Evolutionary conservation across 345 rosid genomes (phyloP).

Genomic region (Citrus mangshanensis): DNA sequence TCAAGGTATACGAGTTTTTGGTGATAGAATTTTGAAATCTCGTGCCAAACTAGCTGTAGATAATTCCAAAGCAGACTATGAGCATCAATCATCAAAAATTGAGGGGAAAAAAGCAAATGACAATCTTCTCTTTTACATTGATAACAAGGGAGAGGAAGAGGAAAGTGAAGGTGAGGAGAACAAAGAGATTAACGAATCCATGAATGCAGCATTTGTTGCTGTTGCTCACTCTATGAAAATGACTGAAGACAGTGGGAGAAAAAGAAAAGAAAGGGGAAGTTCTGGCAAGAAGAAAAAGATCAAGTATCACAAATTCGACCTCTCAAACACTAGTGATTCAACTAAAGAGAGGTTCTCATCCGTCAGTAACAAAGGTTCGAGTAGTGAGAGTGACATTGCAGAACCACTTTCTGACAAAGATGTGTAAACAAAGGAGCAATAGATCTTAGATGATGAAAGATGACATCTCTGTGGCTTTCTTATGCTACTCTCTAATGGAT

Average conservation of each 20-base stretch:
- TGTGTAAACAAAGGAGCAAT: not conserved
- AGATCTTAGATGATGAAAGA: not conserved
- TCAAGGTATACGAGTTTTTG: constrained; percentile 39
- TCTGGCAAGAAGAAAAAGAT: constrained; percentile 24
- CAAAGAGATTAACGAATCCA: constrained; percentile 22
- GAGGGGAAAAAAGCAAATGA: constrained; percentile 21
- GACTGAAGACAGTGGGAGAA: constrained; percentile 16
- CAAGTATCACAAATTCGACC: constrained; percentile 31
- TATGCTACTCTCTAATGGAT: not conserved
- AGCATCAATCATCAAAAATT: constrained; percentile 12
- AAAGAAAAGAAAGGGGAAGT: constrained; percentile 27
- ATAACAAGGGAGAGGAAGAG: constrained; percentile 31
- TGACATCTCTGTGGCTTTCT: not conserved
- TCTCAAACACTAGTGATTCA: constrained; percentile 16
- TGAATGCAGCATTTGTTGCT: constrained; percentile 37
- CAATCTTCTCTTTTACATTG: constrained; percentile 37
- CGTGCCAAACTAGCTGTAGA: constrained; percentile 35
- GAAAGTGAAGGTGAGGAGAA: constrained; percentile 21
- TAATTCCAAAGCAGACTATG: constrained; percentile 25
- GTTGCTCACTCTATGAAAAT: constrained; percentile 41
- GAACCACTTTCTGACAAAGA: constrained; percentile 37
- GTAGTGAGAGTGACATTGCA: constrained; percentile 48
- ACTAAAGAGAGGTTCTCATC: constrained; percentile 17
- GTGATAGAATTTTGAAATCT: constrained; percentile 32
- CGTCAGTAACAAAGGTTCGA: constrained; percentile 16